These are phyloP conservation scores for Hanseniaspora nectarophila DNA, from an alignment of 805 yeast genomes.

Conservation along the genomic window DNA sequence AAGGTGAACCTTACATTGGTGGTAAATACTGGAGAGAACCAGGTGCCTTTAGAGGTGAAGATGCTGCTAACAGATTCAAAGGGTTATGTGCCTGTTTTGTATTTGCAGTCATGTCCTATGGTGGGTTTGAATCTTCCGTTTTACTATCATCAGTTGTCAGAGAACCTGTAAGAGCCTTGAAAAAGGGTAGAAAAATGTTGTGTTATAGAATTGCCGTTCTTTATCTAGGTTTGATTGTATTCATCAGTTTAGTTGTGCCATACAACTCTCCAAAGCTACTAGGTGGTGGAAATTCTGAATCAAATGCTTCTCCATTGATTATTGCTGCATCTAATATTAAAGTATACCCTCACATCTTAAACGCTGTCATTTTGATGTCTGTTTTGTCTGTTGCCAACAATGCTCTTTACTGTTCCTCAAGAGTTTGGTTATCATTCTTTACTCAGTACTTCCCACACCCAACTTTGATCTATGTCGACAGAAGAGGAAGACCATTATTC, in stretches of 20 bases:
- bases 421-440: constrained; percentile 43
- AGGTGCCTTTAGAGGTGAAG: constrained; percentile 36
- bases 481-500: constrained; percentile 47
- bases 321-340: constrained; percentile 44
- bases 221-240: constrained; percentile 37
- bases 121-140: constrained; percentile 52
- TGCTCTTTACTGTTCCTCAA: constrained; percentile 63
- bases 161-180: constrained; percentile 45
- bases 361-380: constrained; percentile 63
- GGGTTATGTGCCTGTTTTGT: constrained; percentile 44
- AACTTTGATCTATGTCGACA: constrained; percentile 42
- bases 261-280: constrained; percentile 33
- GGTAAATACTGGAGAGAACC: constrained; percentile 41
- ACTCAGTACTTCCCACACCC: constrained; percentile 31
- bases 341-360: constrained; percentile 62
- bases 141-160: constrained; percentile 48
- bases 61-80: constrained; percentile 37
- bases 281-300: constrained; percentile 34
- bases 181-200: constrained; percentile 45
- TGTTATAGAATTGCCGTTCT: constrained; percentile 43
- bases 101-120: constrained; percentile 49
- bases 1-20: constrained; percentile 39
- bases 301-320: constrained; percentile 58
- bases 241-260: constrained; percentile 46
- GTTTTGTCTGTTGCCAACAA: constrained; percentile 76